Base-by-base conservation (phyloP, 2,329 filamentous ascomycete genomes). In the Fusarium sp. region DNA sequence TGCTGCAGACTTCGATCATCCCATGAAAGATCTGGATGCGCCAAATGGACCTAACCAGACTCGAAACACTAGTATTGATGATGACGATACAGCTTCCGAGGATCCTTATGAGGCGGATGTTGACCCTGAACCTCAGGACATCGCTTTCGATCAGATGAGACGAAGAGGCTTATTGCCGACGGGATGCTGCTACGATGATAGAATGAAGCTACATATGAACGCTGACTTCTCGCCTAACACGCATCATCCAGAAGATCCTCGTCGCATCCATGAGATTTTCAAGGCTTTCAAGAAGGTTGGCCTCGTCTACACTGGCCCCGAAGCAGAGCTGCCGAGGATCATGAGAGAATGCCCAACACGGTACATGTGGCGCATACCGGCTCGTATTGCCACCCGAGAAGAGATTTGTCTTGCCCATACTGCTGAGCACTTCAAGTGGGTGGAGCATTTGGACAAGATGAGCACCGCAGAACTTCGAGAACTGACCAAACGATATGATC, bases 201-300 rank as follows among this genome's bases (percentile, higher is more conserved):
- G 95, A 33, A 99, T 99, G 96, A 93, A 96, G 64, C 91, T 97
- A 64, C 96, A 99, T 77, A 92, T 94, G 56, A 97, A 97, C 76
- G 89, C 92, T 16, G 90, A 93, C 77, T 91, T 89, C 75, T 88
- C 86, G 18, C 85, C 86, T 2, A 87, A 89, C 47, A 91, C 95
- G 23, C 91, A 97, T 52, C 96, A 99, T 75, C 96, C 96, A 0
- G 96, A 99, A 79, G 96, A 99, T 74, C 96, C 96, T 2, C 86
- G 93, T 30, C 89, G 96, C 15, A 97, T 99, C 62, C 92, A 94
- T 73, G 91, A 92, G 74, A 99, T 99, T 71, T 97, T 96, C 85
- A 91, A 92, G 72, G 92, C 92, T 38, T 91, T 99, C 72, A 93
- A 92, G 76, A 86, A 90, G 71, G 91, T 91, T 38, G 94, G 93